Percentiles rank a stretch among this genome's conserved stretches.
Conservation (phyloP, 805 yeast genomes). For the Wickerhamomyces xylosicus region DNA sequence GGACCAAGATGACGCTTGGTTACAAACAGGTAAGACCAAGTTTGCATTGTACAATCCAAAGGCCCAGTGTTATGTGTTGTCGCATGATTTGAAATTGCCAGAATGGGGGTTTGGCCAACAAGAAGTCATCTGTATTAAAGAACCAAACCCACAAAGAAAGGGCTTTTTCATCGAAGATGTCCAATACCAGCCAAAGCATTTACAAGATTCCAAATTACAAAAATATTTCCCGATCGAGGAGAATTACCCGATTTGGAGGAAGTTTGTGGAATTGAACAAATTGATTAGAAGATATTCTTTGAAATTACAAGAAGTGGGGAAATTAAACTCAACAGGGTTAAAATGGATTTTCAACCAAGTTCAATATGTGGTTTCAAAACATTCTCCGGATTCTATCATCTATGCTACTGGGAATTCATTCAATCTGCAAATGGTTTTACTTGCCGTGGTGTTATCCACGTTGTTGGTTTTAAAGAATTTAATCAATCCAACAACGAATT, state of each 20-base stretch:
- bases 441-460: slow-evolving; percentile 24
- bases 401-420: slow-evolving; percentile 58
- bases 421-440: slow-evolving; percentile 34
- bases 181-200: slow-evolving; percentile 15
- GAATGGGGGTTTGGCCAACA: slow-evolving; percentile 77
- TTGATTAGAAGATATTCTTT: slow-evolving; percentile 11
- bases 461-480: slow-evolving; percentile 11
- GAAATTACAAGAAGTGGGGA: slow-evolving; percentile 10
- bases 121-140: slow-evolving; percentile 79
- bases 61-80: slow-evolving; percentile 58
- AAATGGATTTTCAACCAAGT: slow-evolving; percentile 41
- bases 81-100: slow-evolving; percentile 72
- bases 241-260: slow-evolving; percentile 6
- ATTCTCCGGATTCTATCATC: slow-evolving; percentile 27
- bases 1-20: slow-evolving; percentile 18
- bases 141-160: slow-evolving; percentile 57
- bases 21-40: slow-evolving; percentile 40
- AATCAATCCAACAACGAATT: slow-evolving; percentile 19
- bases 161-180: slow-evolving; percentile 69
- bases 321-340: slow-evolving; percentile 22
- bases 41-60: slow-evolving; percentile 62
- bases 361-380: too few relatives aligned
- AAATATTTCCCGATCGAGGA: slow-evolving; percentile 8
- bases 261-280: slow-evolving; percentile 13
- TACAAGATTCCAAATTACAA: slow-evolving; percentile 8